Evolutionary conservation across 768 basidiomycete species (phyloP), one percentile per base, ranked within the genome.

Genomic region (Pisolithus orientalis): DNA sequence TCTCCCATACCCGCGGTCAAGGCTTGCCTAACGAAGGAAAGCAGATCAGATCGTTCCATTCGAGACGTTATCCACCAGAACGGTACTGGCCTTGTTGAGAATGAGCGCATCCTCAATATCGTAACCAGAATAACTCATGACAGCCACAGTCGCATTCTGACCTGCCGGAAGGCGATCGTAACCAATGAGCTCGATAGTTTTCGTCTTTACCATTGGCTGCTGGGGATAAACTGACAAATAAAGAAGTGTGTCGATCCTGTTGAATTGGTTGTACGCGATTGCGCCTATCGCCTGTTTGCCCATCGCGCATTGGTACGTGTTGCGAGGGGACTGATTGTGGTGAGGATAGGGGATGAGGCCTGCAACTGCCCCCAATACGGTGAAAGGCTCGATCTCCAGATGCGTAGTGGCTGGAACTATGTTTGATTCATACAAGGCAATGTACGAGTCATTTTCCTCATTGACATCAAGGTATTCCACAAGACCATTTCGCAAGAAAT

Each of bases 301-400:
- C 95, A 99, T 99, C 51, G 95, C 95, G 64, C 95, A 99, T 74
- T 99, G 95, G 67, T 99, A 99, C 9, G 96, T 99, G 64, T 99
- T 99, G 50, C 96, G 87, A 3, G 96, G 96, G 5, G 96, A 98
- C 65, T 99, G 96, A 64, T 99, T 99, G 68, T 99, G 96, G 66
- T 99, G 96, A 2, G 96, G 96, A 65, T 99, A 99, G 11, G 96
- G 96, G 63, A 99, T 99, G 27, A 99, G 81, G 44, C 96, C 96
- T 4, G 96, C 96, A 45, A 99, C 96, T 37, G 94, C 96, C 13
- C 96, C 96, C 11, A 99, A 82, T 54, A 99, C 75, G 2, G 96
- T 98, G 71, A 99, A 99, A 1, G 96, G 96, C 63, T 99, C 95
- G 54, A 99, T 98, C 70, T 98, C 96, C 32, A 98, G 82, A 71